Evolutionary conservation across 805 yeast genomes (phyloP), one percentile per base, ranked within the genome.

Genomic region (Kuraishia capsulata): DNA sequence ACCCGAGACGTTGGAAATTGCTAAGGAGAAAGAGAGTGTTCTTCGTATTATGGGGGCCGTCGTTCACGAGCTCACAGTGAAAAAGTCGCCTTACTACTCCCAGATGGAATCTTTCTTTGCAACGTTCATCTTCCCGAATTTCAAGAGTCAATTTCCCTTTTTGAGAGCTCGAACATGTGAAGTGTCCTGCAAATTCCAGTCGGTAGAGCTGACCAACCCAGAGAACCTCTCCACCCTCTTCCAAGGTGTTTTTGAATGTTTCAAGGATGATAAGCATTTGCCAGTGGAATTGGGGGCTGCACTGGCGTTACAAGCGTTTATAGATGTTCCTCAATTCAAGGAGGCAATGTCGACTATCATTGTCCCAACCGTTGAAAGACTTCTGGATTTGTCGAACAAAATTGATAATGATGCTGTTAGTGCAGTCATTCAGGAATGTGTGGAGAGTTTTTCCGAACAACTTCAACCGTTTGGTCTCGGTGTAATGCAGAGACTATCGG

Each of bases 401-500:
- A 76, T 89, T 46, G 98, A 90, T 51, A 78, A 82, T 41, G 98
- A 92, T 53, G 74, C 88, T 2, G 71, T 92, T 21, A 77, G 95
- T 18, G 83, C 81, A 19, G 96, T 90, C 5, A 87, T 90, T 81
- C 97, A 90, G 65, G 96, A 89, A 50, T 81, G 92, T 54, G 97
- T 90, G 23, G 96, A 89, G 53, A 76, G 74, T 42, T 92, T 82
- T 59, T 72, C 95, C 4, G 84, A 80, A 46, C 94, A 90, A 58
- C 67, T 90, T 48, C 92, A 89, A 45, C 97, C 98, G 20, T 90
- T 87, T 57, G 95, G 96, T 20, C 72, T 77, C 21, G 79, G 78
- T 40, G 60, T 83, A 47, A 61, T 61, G 65, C 49, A 59, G 46
- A 73, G 78, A 53, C 61, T 82, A 48, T 78, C 81, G 17, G 81